Evolutionary conservation across 2,329 filamentous ascomycete species (phyloP).

Genomic region (Arthroderma sp.): DNA sequence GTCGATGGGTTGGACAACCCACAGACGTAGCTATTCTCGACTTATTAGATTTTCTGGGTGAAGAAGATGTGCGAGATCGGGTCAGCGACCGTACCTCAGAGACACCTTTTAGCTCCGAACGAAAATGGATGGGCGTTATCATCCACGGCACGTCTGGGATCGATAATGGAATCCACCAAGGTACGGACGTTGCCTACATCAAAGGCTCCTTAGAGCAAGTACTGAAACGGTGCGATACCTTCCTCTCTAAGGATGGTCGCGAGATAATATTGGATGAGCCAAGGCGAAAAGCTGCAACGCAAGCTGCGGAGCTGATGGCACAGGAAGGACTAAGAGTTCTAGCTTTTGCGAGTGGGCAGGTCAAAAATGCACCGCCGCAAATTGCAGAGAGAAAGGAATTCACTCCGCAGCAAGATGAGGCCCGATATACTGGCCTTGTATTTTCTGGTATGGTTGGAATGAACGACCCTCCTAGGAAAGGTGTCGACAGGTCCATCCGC

Average conservation of each 20-base stretch:
- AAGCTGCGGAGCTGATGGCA: slow-evolving; percentile 77
- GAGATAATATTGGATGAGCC: slow-evolving; percentile 73
- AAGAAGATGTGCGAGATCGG: slow-evolving; percentile 79
- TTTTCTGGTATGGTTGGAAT: slow-evolving; percentile 93
- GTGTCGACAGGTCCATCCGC: slow-evolving; percentile 78
- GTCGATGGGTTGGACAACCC: slow-evolving; percentile 90
- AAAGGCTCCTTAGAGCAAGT: slow-evolving; percentile 89
- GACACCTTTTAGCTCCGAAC: slow-evolving; percentile 89
- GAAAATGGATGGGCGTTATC: slow-evolving; percentile 98
- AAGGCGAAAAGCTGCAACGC: slow-evolving; percentile 58
- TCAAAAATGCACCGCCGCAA: slow-evolving; percentile 32
- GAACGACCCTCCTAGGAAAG: slow-evolving; percentile 87
- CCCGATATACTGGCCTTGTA: slow-evolving; percentile 66
- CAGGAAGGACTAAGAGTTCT: slow-evolving; percentile 79
- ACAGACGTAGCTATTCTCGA: slow-evolving; percentile 97
- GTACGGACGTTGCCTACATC: slow-evolving; percentile 78
- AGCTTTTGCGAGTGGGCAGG: slow-evolving; percentile 77
- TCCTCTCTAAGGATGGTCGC: slow-evolving; percentile 70
- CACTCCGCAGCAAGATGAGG: slow-evolving; percentile 45
- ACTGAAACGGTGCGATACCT: slow-evolving; percentile 76
- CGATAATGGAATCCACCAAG: slow-evolving; percentile 37
- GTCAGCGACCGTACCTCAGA: slow-evolving; percentile 73
- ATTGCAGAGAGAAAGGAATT: slow-evolving; percentile 42
- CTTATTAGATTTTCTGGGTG: slow-evolving; percentile 75
- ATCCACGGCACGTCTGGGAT: slow-evolving; percentile 46